A percentile compares a stretch with the other conserved stretches of the same genome.
Evolutionary conservation across 1,139 yeast species (phyloP).

Genomic region (Scheffersomyces parashehatae): DNA sequence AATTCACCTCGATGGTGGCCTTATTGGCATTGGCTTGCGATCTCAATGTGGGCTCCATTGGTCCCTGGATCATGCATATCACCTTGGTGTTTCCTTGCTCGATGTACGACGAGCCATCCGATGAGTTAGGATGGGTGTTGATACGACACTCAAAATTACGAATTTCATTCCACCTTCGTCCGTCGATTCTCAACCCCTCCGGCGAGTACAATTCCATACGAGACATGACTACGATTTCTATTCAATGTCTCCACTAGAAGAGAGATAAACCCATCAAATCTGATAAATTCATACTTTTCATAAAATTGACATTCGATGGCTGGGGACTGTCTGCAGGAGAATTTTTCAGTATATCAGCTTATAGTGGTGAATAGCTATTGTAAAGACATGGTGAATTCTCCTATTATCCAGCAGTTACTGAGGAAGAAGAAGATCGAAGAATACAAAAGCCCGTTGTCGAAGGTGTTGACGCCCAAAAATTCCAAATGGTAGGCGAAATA

Average conservation of each 20-base stretch:
- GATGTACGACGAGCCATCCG: constrained; percentile 91
- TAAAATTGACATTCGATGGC: too few species aligned
- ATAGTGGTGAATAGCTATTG: too few species aligned
- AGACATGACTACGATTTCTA: constrained; percentile 21
- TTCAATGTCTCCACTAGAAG: too few species aligned
- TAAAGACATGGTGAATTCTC: constrained; percentile 13
- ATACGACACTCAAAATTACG: constrained; percentile 78
- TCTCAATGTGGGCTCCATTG: constrained; percentile 70
- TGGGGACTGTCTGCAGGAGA: too few species aligned
- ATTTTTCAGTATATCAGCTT: too few species aligned
- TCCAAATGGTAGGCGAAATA: constrained; percentile 77
- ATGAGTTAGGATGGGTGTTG: constrained; percentile 83
- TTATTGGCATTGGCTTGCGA: constrained; percentile 46
- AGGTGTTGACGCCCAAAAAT: constrained; percentile 70
- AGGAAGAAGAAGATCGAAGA: constrained; percentile 68
- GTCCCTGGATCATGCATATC: constrained; percentile 84
- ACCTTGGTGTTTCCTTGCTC: constrained; percentile 94
- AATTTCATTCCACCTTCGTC: constrained; percentile 92
- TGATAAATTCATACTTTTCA: too few species aligned
- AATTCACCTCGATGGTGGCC: constrained; percentile 64
- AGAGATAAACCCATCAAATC: too few species aligned
- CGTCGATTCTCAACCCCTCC: constrained; percentile 90
- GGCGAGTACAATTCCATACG: constrained; percentile 86
- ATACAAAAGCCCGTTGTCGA: constrained; percentile 60
- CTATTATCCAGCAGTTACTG: constrained; percentile 65